Evolutionary conservation across 768 basidiomycete genomes (phyloP).

Genomic region (Saitozyma podzolica): DNA sequence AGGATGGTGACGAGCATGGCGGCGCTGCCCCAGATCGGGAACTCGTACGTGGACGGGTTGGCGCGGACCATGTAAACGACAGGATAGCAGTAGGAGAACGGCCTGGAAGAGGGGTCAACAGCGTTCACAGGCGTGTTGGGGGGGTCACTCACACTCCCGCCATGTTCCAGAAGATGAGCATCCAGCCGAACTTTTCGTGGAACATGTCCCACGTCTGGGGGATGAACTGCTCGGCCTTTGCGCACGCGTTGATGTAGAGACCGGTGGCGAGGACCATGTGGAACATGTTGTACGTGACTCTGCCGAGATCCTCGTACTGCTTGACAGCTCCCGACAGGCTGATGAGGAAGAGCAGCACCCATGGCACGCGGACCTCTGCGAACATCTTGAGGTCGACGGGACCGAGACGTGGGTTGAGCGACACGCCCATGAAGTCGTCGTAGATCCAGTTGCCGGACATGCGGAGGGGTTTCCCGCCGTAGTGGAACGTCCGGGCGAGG

Average conservation of each 20-base stretch:
- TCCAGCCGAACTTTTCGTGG: constrained; percentile 92
- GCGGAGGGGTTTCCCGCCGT: constrained; percentile 71
- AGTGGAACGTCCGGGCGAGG: constrained; percentile 65
- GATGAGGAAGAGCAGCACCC: constrained; percentile 93
- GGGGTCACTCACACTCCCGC: constrained; percentile 47
- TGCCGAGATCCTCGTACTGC: constrained; percentile 88
- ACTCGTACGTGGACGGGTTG: constrained; percentile 80
- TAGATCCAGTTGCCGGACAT: constrained; percentile 96
- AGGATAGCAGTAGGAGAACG: constrained; percentile 87
- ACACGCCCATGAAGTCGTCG: constrained; percentile 95
- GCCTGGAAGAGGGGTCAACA: constrained; percentile 28
- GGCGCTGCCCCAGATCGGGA: constrained; percentile 73
- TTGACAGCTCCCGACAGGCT: constrained; percentile 90
- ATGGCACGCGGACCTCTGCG: constrained; percentile 94
- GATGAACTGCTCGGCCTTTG: constrained; percentile 66
- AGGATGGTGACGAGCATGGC: constrained; percentile 73
- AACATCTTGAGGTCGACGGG: constrained; percentile 97
- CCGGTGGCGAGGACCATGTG: constrained; percentile 95
- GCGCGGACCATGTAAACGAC: constrained; percentile 97
- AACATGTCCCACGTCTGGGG: constrained; percentile 87
- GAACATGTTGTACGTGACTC: constrained; percentile 92
- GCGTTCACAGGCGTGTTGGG: background rate
- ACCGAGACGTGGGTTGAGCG: constrained; percentile 88
- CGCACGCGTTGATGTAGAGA: constrained; percentile 95
- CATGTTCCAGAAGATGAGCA: constrained; percentile 89